phyloP scores from a whole-genome alignment of 352 stramenopile genomes.

The Phytopythium oedochilum region DNA sequence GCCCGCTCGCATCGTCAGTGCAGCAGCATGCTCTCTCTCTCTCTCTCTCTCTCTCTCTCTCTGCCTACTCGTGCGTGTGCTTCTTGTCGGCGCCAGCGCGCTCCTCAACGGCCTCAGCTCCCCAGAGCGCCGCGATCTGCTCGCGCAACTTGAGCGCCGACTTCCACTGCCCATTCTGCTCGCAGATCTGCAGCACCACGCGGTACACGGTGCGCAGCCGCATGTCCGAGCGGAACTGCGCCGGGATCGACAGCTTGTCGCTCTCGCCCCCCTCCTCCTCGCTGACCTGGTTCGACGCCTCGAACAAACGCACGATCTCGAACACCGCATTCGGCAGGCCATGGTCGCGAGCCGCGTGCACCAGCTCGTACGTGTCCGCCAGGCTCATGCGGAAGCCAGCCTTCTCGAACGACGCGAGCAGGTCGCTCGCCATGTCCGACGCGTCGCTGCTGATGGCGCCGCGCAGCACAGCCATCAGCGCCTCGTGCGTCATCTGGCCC shows the following conservation, averaged over 20 bases:
- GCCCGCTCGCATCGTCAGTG: too few species aligned
- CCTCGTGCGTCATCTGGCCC: constrained; percentile 39
- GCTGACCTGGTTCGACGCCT: constrained; percentile 27
- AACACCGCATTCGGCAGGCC: constrained; percentile 28
- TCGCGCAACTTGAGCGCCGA: constrained; percentile 45
- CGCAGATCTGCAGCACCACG: constrained; percentile 38
- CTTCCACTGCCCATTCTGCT: constrained; percentile 57
- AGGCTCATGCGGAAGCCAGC: constrained; percentile 33
- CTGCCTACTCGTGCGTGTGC: constrained; percentile 11
- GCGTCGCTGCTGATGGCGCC: constrained; percentile 21
- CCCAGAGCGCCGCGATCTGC: constrained; percentile 34
- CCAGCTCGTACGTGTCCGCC: constrained; percentile 42
- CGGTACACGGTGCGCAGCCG: constrained; percentile 59
- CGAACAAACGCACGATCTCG: constrained; percentile 47
- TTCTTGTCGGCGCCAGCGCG: constrained; percentile 14
- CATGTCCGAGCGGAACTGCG: constrained; percentile 19
- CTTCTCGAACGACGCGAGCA: constrained; percentile 36
- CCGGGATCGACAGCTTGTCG: constrained; percentile 6
- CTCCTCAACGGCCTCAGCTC: constrained; percentile 27
- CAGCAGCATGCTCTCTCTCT: too few species aligned
- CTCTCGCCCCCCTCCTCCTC: constrained; percentile 2
- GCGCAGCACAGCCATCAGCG: constrained; percentile 35
- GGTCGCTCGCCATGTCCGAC: constrained; percentile 15
- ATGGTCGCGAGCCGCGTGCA: constrained; percentile 43
- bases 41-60: too few species aligned